These are phyloP conservation scores for Omphalotus guepiniiformis DNA, from an alignment of 768 basidiomycete genomes.

Conservation along the genomic window DNA sequence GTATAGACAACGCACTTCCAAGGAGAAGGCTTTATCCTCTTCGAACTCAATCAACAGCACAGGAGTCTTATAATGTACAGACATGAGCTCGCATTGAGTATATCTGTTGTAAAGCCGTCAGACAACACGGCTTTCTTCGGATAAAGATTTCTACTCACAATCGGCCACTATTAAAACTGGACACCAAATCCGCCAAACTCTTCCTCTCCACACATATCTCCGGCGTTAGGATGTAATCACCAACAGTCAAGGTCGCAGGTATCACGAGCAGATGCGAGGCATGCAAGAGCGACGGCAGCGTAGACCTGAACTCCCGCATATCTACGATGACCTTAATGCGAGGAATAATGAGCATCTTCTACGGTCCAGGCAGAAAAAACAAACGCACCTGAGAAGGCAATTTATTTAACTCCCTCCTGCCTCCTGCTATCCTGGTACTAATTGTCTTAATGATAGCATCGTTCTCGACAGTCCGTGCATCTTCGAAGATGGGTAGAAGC, in stretches of 20 bases:
- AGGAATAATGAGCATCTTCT: not conserved
- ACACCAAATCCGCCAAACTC: constrained; percentile 87
- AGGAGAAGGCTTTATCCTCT: constrained; percentile 91
- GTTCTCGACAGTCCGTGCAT: constrained; percentile 38
- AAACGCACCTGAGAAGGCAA: constrained; percentile 59
- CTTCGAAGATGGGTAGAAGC: constrained; percentile 80
- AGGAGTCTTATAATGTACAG: constrained; percentile 90
- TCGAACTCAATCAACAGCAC: constrained; percentile 95
- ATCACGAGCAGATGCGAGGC: constrained; percentile 74
- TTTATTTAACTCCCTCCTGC: constrained; percentile 58
- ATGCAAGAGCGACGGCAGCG: constrained; percentile 86
- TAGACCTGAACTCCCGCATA: constrained; percentile 94
- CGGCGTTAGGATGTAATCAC: constrained; percentile 93
- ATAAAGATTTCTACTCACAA: constrained; percentile 54
- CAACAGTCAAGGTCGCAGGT: constrained; percentile 91
- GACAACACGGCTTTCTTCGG: not conserved
- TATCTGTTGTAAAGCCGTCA: constrained; percentile 55
- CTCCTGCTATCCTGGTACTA: constrained; percentile 83
- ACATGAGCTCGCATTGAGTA: constrained; percentile 97
- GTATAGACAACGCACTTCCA: constrained; percentile 56
- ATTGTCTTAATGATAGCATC: constrained; percentile 76
- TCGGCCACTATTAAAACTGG: constrained; percentile 90
- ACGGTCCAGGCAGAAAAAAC: not conserved
- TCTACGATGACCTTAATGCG: constrained; percentile 81
- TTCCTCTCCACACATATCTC: constrained; percentile 97